Conservation (phyloP, 2,329 filamentous ascomycete genomes). For the Sarocladium strictum region DNA sequence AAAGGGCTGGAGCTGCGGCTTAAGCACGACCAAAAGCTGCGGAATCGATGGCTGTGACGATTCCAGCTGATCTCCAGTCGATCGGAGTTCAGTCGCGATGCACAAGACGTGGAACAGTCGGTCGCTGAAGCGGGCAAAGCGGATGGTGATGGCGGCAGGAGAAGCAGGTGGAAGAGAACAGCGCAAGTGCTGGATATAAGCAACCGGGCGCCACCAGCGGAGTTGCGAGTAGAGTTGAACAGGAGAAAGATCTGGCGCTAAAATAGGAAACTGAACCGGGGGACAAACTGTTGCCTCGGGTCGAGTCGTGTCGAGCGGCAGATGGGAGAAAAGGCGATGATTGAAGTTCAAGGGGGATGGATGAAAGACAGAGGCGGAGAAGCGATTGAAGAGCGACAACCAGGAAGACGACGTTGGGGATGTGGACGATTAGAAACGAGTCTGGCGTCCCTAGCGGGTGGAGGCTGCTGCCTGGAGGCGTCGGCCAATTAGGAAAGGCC, state of each 20-base stretch:
- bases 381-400: neutral
- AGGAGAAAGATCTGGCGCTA: neutral
- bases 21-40: neutral
- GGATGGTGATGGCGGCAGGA: neutral
- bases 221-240: neutral
- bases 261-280: neutral
- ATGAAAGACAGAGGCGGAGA: conserved; percentile 5
- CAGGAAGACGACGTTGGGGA: neutral
- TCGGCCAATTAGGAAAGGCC: neutral
- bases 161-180: neutral
- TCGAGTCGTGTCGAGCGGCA: neutral
- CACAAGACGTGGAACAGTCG: neutral
- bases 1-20: conserved; percentile 1
- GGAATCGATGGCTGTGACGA: neutral
- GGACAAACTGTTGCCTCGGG: conserved; percentile 2
- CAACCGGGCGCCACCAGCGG: neutral
- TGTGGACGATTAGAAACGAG: conserved; percentile 8
- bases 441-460: conserved; percentile 6
- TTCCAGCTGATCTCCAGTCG: neutral
- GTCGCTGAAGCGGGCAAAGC: neutral
- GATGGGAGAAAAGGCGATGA: neutral
- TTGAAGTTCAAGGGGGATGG: conserved; percentile 4
- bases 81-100: neutral
- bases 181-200: neutral
- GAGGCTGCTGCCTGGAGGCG: conserved; percentile 8